Evolutionary conservation across 306 rosid genomes (phyloP).

Genomic region (Elaeagnus macrophylla): DNA sequence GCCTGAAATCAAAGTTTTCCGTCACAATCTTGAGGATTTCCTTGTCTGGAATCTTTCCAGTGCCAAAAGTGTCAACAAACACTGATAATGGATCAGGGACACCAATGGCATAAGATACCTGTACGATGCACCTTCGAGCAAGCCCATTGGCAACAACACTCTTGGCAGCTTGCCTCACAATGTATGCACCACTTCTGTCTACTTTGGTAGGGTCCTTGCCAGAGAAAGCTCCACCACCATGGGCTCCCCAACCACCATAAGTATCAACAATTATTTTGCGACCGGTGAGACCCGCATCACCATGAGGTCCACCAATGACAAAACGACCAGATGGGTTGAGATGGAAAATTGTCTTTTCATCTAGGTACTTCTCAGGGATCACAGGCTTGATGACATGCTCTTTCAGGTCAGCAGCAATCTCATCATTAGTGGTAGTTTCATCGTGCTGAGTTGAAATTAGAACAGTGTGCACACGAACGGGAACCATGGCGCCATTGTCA

Average conservation of each 20-base stretch:
- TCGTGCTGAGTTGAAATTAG: slow-evolving; percentile 62
- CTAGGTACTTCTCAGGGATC: slow-evolving; percentile 53
- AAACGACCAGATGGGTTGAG: slow-evolving; percentile 60
- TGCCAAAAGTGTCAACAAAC: slow-evolving; percentile 45
- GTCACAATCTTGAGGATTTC: slow-evolving; percentile 50
- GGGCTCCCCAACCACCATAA: slow-evolving; percentile 71
- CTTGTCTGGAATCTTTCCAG: slow-evolving; percentile 56
- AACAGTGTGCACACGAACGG: slow-evolving; percentile 49
- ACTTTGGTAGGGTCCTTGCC: slow-evolving; percentile 62
- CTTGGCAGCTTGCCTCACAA: slow-evolving; percentile 67
- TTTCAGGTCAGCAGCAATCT: slow-evolving; percentile 55
- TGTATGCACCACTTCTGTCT: slow-evolving; percentile 58
- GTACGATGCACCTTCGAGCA: slow-evolving; percentile 56
- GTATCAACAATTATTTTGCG: slow-evolving; percentile 55
- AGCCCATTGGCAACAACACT: slow-evolving; percentile 54
- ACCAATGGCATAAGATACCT: slow-evolving; percentile 61
- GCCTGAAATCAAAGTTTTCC: slow-evolving; percentile 58
- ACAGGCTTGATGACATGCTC: slow-evolving; percentile 55
- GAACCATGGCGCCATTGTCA: slow-evolving; percentile 56
- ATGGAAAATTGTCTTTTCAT: slow-evolving; percentile 60
- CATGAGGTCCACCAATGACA: slow-evolving; percentile 65
- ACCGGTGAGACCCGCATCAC: slow-evolving; percentile 59
- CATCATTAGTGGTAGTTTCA: slow-evolving; percentile 55
- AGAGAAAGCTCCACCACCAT: slow-evolving; percentile 69
- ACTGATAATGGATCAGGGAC: slow-evolving; percentile 54